Evolutionary conservation across 495 filamentous ascomycete species (phyloP), one percentile per base, ranked within the genome.

Genomic region (Antarctomyces pellizariae): DNA sequence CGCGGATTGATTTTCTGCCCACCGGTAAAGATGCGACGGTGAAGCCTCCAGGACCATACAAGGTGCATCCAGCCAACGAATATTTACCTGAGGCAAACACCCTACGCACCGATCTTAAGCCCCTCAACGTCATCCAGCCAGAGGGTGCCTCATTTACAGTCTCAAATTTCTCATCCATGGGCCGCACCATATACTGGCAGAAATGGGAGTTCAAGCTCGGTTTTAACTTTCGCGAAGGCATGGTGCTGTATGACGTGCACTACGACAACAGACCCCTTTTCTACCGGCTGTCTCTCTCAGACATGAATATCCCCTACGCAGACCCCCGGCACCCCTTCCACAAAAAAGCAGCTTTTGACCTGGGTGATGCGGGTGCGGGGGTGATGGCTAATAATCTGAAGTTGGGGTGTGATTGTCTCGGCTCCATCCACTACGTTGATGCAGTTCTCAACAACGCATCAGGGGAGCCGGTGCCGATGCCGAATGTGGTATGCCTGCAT

Each of bases 71-170:
- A n/a, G 41, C 57, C 4, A 67, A 60, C 32, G 79, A 90, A 43
- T 90, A 90, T 36, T 60, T 68, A 20, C 64, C 70, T 0, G 78
- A 86, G 37, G 43, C 62, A 10, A 66, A 83, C 24, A 50, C 59
- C 13, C 52, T 80, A 5, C 48, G 57, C 16, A 57, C 54, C 26
- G 62, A 79, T 25, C 47, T 83, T 26, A 83, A 82, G 46, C 76
- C 77, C 2, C 54, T 82, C 28, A 68, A 71, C 24, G 65, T 83
- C 0, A 49, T 69, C 22, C 77, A 86, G 36, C 77, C 77, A 1
- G 64, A 83, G 34, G 78, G 77, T 2, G 62, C 67, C 7, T 76
- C 71, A 9, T 86, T 82, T 44, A 47, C 43, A 5, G 52, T 72
- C 0, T 49, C 50, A 7, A 42, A 53, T 23, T 54, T 51, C 30